A percentile compares a stretch with the other conserved stretches of the same genome.
These are phyloP conservation scores for Crepidotus variabilis DNA, from an alignment of 768 basidiomycete species.

Conservation along the genomic window DNA sequence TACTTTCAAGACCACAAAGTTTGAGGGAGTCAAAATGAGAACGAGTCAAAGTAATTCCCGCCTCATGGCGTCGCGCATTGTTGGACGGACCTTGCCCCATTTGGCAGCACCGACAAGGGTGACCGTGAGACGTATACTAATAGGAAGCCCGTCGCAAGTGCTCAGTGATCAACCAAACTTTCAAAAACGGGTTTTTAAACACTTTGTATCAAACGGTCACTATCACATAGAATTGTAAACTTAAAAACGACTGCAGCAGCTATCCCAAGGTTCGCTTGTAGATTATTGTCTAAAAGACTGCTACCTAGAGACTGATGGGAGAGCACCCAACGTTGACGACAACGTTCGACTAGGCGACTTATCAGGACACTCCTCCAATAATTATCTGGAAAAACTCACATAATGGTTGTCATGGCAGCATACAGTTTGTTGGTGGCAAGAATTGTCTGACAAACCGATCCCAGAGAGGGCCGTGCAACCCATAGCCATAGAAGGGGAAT, in stretches of 20 bases:
- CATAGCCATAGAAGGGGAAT: conserved; percentile 8
- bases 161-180: too few species aligned
- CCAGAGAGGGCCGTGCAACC: conserved; percentile 18
- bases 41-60: too few species aligned
- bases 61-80: too few species aligned
- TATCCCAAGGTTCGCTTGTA: too few species aligned
- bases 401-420: conserved; percentile 26
- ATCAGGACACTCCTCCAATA: background rate
- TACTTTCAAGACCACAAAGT: too few species aligned
- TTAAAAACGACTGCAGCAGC: too few species aligned
- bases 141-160: too few species aligned
- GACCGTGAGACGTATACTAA: too few species aligned
- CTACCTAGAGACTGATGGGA: background rate
- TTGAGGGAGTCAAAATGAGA: too few species aligned
- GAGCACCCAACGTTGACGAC: background rate
- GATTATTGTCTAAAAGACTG: background rate
- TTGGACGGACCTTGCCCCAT: background rate
- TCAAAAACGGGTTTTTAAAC: too few species aligned
- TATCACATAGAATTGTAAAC: too few species aligned
- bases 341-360: background rate
- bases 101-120: background rate
- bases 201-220: too few species aligned
- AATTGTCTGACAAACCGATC: conserved; percentile 13
- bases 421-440: conserved; percentile 22
- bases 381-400: conserved; percentile 12